Evolutionary conservation across 768 basidiomycete species (phyloP).

Genomic region (Clitopilus hobsonii): DNA sequence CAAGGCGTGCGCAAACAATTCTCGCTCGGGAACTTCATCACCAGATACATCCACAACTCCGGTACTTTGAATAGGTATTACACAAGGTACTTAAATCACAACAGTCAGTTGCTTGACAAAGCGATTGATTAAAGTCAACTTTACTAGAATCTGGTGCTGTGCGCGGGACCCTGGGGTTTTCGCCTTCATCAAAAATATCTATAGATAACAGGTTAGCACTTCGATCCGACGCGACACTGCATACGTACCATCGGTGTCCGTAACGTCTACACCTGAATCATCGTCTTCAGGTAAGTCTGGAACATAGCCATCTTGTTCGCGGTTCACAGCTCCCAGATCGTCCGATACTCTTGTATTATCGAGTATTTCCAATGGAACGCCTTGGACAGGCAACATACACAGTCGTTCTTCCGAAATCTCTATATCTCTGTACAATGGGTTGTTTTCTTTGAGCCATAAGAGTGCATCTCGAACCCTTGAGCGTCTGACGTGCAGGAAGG

Average conservation of each 20-base stretch:
- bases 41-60: no score
- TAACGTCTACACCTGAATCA: no score
- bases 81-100: no score
- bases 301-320: not conserved
- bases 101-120: no score
- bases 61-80: no score
- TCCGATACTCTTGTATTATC: slow-evolving; percentile 11
- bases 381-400: slow-evolving; percentile 22
- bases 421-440: slow-evolving; percentile 25
- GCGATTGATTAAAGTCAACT: no score
- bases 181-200: no score
- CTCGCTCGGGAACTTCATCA: no score
- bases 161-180: no score
- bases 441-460: slow-evolving; percentile 30
- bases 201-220: no score
- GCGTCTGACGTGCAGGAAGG: slow-evolving; percentile 26
- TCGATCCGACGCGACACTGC: not conserved
- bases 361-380: slow-evolving; percentile 25
- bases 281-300: not conserved
- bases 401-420: slow-evolving; percentile 16
- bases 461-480: slow-evolving; percentile 22
- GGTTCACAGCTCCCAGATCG: slow-evolving; percentile 3
- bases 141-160: no score
- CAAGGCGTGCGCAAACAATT: no score
- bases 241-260: not conserved